Evolutionary conservation across 495 filamentous ascomycete genomes (phyloP), one percentile per base, ranked within the genome.

Genomic region (Letharia columbiana): DNA sequence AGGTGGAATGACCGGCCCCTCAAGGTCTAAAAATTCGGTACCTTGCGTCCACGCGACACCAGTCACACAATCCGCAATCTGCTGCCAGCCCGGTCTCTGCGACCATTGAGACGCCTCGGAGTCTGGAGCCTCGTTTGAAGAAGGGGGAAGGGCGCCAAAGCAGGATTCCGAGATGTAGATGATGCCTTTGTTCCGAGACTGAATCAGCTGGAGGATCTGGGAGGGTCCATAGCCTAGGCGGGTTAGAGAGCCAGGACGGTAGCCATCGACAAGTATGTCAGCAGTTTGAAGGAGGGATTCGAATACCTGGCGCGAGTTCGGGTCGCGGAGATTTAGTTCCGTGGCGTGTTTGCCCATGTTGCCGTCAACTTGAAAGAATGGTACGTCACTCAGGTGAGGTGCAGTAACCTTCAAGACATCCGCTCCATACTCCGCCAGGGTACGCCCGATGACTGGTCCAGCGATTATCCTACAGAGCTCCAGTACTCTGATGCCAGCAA

Each of bases 21-120:
- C 71, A 13, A 84, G 76, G 15, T 87, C 87, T 87, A 92, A 91
- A 74, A 86, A 87, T 56, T 82, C 66, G 6, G n/a, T 42, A 13
- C 88, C 89, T 73, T 91, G 89, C 6, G 84, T 84, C 87, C 87
- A 91, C 9, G 89, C 88, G 10, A 90, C 78, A 20, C 88, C 87
- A 28, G 80, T 85, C 4, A 84, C 82, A 76, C 82, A 71, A 49
- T 84, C 82, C 18, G 81, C 81, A 64, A 85, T 84, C 66, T 85
- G 84, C 66, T 84, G 77, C 72, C 79, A 81, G 66, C 84, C 84
- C 83, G n/a, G 76, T 11, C 80, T 76, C 45, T 78, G 79, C 9
- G 81, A 74, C 71, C 77, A 80, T 68, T 79, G 76, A 1, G 45
- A 33, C 6, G 18, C 17, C 7, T 64, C 33, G 35, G 62, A 64